Evolutionary conservation across 345 rosid species (phyloP).

Genomic region (Angophora floribunda): DNA sequence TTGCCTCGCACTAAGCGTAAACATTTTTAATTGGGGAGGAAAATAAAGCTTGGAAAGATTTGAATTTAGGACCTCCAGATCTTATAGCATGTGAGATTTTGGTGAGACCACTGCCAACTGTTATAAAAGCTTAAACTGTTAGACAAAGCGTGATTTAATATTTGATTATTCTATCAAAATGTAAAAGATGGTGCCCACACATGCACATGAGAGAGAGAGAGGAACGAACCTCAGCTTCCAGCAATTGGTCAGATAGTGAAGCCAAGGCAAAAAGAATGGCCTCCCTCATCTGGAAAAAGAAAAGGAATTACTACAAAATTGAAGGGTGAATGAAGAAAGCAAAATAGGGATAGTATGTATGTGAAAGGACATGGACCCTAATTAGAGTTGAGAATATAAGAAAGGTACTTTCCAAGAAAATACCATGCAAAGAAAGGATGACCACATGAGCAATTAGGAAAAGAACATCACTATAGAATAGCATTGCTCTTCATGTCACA

Average conservation of each 20-base stretch:
- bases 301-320: neutral
- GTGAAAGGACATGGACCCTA: neutral
- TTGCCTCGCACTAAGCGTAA: no score
- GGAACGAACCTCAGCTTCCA: conserved; percentile 68
- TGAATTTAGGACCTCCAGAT: no score
- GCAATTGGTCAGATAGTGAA: conserved; percentile 66
- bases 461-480: neutral
- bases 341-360: neutral
- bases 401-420: neutral
- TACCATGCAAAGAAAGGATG: neutral
- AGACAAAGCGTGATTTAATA: no score
- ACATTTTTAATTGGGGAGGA: no score
- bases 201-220: neutral
- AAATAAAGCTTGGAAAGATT: no score
- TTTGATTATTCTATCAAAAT: neutral
- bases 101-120: no score
- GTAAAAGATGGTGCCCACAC: neutral
- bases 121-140: no score
- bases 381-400: neutral
- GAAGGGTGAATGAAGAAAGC: neutral
- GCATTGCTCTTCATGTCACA: neutral
- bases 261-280: conserved; percentile 80
- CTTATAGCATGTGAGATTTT: no score
- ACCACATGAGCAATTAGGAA: neutral
- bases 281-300: conserved; percentile 57